Base-by-base conservation (phyloP, 495 filamentous ascomycete species). In the Xylaria scruposa region DNA sequence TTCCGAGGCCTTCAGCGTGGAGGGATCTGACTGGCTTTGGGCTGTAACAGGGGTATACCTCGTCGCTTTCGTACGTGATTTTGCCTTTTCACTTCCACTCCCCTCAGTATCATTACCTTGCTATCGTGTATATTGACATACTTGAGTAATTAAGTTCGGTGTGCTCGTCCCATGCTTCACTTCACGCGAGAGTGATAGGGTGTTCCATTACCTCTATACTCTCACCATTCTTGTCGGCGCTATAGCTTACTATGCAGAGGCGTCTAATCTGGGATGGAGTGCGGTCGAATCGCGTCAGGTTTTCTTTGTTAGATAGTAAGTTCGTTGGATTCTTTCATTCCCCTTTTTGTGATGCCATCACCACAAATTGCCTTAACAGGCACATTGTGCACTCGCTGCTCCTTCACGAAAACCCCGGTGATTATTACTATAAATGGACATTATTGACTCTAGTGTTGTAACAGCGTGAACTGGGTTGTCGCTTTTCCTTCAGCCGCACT, bases 11-110 rank as follows among this genome's bases (percentile, higher is more conserved):
- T 26, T 65, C 3, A 46, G 15, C 19, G 40, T 49, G 21, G 62
- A 5, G 15, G 62, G 46, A 40, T 65, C 62, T 1, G 62, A 65
- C 31, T 65, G 62, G 38, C 62, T 65, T 12, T 65, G 62, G 62
- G 40, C 62, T 46, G 62, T 65, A 24, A 49, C 40, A 17, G 62
- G 40, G 9, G 29, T 65, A 10, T 65, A 65, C 24, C 24, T 65
- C 19, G n/a, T 65, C 4, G 38, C 40, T 47, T 65, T 65, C n/a
- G 62, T 44, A 31, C 47, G 58, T 33, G 29, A 10, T 60, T 4
- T 21, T 38, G 4, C 17, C 19, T 21, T 13, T 31, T 65, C 62
- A 65, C 21, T 44, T 21, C 13, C 8, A 13, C 19, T 17, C 4
- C 21, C 21, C 19, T 47, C 31, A 26, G n/a, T 19, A 15, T 33